Conservation (phyloP, 129 eudicot genomes). For the Chrysanthemum makinoi region DNA sequence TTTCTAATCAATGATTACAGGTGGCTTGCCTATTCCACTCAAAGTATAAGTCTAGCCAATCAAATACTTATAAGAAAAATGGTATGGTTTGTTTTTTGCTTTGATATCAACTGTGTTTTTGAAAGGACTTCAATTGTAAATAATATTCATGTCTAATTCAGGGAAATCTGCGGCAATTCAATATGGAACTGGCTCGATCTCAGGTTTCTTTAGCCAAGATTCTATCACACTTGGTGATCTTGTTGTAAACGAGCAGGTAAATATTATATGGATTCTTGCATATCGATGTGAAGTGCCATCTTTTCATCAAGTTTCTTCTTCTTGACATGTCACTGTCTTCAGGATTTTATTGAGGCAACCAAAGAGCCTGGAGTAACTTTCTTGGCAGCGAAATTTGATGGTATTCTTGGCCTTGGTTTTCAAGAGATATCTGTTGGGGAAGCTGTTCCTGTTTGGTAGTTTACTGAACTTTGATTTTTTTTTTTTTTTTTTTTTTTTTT, state of each 20-base stretch:
- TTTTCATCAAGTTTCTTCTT: not conserved
- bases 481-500: not conserved
- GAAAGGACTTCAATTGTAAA: not conserved
- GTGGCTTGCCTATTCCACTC: slow-evolving; percentile 47
- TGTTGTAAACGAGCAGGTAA: slow-evolving; percentile 53
- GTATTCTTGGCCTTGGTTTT: slow-evolving; percentile 65
- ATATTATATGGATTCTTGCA: not conserved
- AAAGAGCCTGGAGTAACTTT: slow-evolving; percentile 48
- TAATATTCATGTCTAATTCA: slow-evolving; percentile 13
- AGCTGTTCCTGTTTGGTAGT: slow-evolving; percentile 55
- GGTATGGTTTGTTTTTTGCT: slow-evolving; percentile 31
- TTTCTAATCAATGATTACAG: slow-evolving; percentile 32
- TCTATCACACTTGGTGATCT: slow-evolving; percentile 48
- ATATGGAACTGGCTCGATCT: slow-evolving; percentile 56
- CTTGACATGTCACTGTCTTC: slow-evolving; percentile 7
- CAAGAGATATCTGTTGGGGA: slow-evolving; percentile 41
- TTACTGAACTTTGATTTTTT: slow-evolving; percentile 8
- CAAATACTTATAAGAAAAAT: slow-evolving; percentile 48
- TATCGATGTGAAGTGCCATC: slow-evolving; percentile 5
- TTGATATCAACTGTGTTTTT: not conserved
- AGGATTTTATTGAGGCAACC: slow-evolving; percentile 60
- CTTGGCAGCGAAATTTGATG: slow-evolving; percentile 52
- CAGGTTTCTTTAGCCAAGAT: slow-evolving; percentile 62
- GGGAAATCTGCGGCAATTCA: slow-evolving; percentile 47
- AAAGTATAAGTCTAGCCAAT: slow-evolving; percentile 49